Evolutionary conservation across 352 stramenopile species (phyloP), one percentile per base, ranked within the genome.

Genomic region (Phytopythium chamaehyphon): DNA sequence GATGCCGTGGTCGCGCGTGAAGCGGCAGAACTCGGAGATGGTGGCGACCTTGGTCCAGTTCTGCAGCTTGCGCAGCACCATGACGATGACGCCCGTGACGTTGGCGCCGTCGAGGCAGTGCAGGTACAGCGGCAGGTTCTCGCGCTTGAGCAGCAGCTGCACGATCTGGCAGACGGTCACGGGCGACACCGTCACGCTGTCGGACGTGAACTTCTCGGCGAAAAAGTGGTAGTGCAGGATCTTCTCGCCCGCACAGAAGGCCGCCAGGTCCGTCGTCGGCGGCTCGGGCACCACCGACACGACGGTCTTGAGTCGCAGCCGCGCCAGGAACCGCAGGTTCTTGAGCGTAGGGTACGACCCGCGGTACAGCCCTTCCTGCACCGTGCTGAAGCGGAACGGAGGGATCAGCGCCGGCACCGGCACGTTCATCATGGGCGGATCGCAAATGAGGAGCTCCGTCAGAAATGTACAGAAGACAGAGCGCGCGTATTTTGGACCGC

Each of bases 51-150:
- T 92, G 44, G 82, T 92, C 84, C 84, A 94, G 61, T 94, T 91
- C 68, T 93, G 82, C 19, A 94, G 68, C 63, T 93, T 92, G 50
- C 84, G 73, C 51, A 93, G 65, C 49, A 93, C 80, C 84, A 95
- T 95, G 57, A 92, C 72, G 68, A 93, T 73, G 55, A 93, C 92
- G 14, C 84, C 84, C 33, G 83, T 89, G 49, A 95, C 84, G 46
- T 95, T 95, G 47, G 84, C 74, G 38, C 84, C 84, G 43, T 93
- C 84, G n/a, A 95, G 77, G 49, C 84, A 95, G 55, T 95, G 84
- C 23, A 95, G 82, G 50, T 95, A 95, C 3, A 95, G 58, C 47
- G 84, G 82, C 22, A 92, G 59, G 46, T 93, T 79, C 52, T 90
- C 72, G 55, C 86, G 63, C 52, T 83, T 86, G 50, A 89, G 59